Evolutionary conservation across 148 eudicot genomes (phyloP).

Genomic region (Persicaria tinctoria): DNA sequence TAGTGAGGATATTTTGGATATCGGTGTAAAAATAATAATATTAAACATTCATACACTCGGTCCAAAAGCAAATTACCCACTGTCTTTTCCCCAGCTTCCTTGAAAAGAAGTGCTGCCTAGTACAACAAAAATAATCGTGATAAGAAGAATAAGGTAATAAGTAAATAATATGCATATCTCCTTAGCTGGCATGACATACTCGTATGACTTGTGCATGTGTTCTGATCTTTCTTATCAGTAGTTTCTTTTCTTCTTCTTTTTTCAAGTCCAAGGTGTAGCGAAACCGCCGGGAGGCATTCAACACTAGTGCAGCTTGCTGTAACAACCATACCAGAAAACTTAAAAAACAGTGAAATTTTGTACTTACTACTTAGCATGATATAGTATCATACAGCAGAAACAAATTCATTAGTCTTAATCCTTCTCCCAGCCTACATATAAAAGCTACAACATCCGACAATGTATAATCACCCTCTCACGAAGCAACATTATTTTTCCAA

Average conservation of each 20-base stretch:
- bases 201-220: slow-evolving; percentile 90
- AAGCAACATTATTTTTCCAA: background rate
- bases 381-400: background rate
- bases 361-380: too few relatives aligned
- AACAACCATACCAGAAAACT: slow-evolving; percentile 5
- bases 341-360: slow-evolving; percentile 6
- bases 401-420: background rate
- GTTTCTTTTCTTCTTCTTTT: slow-evolving; percentile 79
- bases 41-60: background rate
- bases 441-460: background rate
- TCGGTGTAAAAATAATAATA: background rate
- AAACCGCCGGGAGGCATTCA: slow-evolving; percentile 91
- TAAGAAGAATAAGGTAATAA: background rate
- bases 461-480: background rate
- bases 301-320: slow-evolving; percentile 96
- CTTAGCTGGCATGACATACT: slow-evolving; percentile 25
- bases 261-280: slow-evolving; percentile 88
- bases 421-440: background rate
- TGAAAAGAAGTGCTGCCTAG: slow-evolving; percentile 79
- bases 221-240: slow-evolving; percentile 64
- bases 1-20: background rate
- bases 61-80: slow-evolving; percentile 33
- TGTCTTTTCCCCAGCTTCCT: slow-evolving; percentile 48
- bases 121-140: slow-evolving; percentile 13
- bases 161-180: background rate